Percentiles rank a stretch among this genome's conserved stretches.
phyloP scores from a whole-genome alignment of 2,329 filamentous ascomycete species.

The Fulvia fulva region DNA sequence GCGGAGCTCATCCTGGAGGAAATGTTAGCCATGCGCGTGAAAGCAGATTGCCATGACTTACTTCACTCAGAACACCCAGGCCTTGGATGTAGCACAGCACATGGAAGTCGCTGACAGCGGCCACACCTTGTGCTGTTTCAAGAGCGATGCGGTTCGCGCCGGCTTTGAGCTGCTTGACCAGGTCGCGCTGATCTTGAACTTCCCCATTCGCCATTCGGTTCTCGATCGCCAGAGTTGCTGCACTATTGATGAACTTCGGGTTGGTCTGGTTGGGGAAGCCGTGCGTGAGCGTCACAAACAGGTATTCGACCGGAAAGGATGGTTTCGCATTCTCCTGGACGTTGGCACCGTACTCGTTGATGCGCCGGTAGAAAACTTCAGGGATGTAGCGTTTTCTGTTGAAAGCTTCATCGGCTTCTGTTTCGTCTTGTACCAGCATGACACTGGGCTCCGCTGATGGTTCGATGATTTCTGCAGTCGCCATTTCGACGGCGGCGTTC shows the following conservation, averaged over 20 bases:
- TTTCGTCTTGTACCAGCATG: constrained; percentile 92
- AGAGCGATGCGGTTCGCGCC: constrained; percentile 47
- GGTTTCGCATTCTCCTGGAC: constrained; percentile 98
- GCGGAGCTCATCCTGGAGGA: constrained; percentile 73
- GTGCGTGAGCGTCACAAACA: constrained; percentile 92
- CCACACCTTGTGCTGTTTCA: constrained; percentile 60
- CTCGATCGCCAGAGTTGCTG: constrained; percentile 75
- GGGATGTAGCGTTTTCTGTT: constrained; percentile 81
- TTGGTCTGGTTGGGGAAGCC: constrained; percentile 69
- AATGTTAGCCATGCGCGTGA: constrained; percentile 12
- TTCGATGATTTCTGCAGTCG: constrained; percentile 88
- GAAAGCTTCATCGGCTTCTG: constrained; percentile 68
- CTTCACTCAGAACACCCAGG: constrained; percentile 80
- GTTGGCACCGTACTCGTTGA: constrained; percentile 94
- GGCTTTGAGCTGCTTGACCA: constrained; percentile 63
- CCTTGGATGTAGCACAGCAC: constrained; percentile 81
- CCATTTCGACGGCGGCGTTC: constrained; percentile 95
- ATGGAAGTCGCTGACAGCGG: constrained; percentile 86
- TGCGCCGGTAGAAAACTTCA: constrained; percentile 90
- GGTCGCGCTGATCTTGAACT: constrained; percentile 71
- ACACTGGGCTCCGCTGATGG: constrained; percentile 87
- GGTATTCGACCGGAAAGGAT: constrained; percentile 91
- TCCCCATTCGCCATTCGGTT: constrained; percentile 85
- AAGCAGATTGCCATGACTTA: constrained; percentile 38
- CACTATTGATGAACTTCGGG: constrained; percentile 71